Percentiles rank a stretch among this genome's conserved stretches.
phyloP scores from a whole-genome alignment of 805 yeast genomes.

The Wickerhamomyces strasburgensis region DNA sequence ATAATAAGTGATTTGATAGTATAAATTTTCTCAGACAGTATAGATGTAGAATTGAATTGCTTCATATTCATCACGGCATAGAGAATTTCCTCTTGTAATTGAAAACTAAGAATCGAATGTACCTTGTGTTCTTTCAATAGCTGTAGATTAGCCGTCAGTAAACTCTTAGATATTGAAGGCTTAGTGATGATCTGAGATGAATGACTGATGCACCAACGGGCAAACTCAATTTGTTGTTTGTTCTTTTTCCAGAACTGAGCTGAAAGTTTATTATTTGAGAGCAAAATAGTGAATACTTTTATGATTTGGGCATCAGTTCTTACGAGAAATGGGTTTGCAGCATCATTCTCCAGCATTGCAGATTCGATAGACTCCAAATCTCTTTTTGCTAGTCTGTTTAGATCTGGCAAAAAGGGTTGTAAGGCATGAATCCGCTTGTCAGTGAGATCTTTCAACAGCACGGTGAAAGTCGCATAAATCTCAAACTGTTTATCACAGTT shows the following conservation, averaged over 20 bases:
- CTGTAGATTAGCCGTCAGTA: constrained; percentile 23
- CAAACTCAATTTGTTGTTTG: constrained; percentile 6
- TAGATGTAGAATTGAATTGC: constrained; percentile 17
- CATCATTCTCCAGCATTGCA: constrained; percentile 3
- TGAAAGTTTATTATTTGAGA: constrained; percentile 13
- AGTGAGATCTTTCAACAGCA: constrained; percentile 18
- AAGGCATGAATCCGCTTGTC: constrained; percentile 12
- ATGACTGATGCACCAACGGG: constrained; percentile 15
- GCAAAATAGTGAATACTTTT: constrained; percentile 13
- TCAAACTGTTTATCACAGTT: constrained; percentile 22
- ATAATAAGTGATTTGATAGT: constrained; percentile 17
- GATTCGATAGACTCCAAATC: constrained; percentile 12
- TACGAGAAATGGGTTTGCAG: constrained; percentile 18
- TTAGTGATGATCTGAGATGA: constrained; percentile 11
- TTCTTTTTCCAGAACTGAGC: constrained; percentile 6
- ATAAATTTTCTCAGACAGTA: constrained; percentile 19
- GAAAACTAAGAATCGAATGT: constrained; percentile 5
- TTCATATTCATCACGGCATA: constrained; percentile 21
- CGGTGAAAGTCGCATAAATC: constrained; percentile 22
- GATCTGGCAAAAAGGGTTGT: constrained; percentile 3
- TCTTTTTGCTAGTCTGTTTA: constrained; percentile 6
- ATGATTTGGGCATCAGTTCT: constrained; percentile 23
- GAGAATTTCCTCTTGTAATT: constrained; percentile 18
- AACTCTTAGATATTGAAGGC: constrained; percentile 16
- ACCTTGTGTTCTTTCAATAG: constrained; percentile 21